Percentiles rank a stretch among this genome's conserved stretches.
These are phyloP conservation scores for Saccharomycopsis sp. DNA, from an alignment of 805 yeast genomes.

Conservation along the genomic window DNA sequence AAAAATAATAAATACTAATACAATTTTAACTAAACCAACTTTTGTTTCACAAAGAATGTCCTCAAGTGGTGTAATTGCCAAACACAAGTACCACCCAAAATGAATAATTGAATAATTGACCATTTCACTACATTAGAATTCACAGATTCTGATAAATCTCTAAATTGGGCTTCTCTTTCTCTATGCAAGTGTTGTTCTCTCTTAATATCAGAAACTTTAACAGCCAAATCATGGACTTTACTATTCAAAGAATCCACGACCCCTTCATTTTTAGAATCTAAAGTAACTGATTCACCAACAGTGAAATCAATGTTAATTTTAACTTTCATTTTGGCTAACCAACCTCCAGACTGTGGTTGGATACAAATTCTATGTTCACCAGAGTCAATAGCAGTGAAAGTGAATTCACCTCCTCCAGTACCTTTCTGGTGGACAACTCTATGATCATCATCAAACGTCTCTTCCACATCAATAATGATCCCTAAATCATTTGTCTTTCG, in stretches of 20 bases:
- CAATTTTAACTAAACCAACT: conserved; percentile 49
- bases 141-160: conserved; percentile 65
- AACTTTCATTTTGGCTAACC: conserved; percentile 54
- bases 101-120: conserved; percentile 61
- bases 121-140: conserved; percentile 66
- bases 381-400: conserved; percentile 64
- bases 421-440: conserved; percentile 67
- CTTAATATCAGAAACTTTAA: conserved; percentile 52
- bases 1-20: too few species aligned
- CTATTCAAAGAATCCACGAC: conserved; percentile 50
- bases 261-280: conserved; percentile 61
- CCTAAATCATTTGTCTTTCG: conserved; percentile 32
- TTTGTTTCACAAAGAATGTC: conserved; percentile 73
- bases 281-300: conserved; percentile 56
- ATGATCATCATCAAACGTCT: conserved; percentile 71
- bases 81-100: conserved; percentile 58
- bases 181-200: conserved; percentile 63
- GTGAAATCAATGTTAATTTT: conserved; percentile 58
- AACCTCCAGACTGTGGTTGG: conserved; percentile 44
- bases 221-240: conserved; percentile 48
- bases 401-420: conserved; percentile 57
- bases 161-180: conserved; percentile 66
- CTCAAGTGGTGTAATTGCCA: conserved; percentile 72
- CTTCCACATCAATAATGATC: conserved; percentile 42
- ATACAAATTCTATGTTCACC: conserved; percentile 79